These are phyloP conservation scores for Lactifluus subvellereus DNA, from an alignment of 768 basidiomycete species.

Conservation along the genomic window DNA sequence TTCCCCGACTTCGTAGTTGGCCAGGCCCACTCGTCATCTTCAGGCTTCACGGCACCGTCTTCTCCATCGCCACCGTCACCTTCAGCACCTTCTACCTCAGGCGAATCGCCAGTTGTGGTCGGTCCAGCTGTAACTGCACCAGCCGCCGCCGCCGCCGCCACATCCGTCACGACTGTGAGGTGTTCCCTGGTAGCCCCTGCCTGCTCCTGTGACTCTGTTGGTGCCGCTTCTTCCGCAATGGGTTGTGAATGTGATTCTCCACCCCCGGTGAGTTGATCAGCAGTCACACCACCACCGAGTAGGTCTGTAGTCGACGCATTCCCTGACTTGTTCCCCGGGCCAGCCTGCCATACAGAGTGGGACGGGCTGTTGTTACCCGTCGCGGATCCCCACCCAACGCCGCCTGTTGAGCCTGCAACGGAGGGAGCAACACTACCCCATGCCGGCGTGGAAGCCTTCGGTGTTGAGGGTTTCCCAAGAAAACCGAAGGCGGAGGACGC, in stretches of 20 bases:
- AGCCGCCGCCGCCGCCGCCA: background rate
- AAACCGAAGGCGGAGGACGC: background rate
- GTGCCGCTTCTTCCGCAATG: background rate
- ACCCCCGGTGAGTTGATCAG: background rate
- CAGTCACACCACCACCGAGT: background rate
- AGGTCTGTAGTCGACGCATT: constrained; percentile 12
- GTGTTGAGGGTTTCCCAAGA: constrained; percentile 3
- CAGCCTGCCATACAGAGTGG: background rate
- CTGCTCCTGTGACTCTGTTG: background rate
- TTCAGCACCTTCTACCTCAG: constrained; percentile 10
- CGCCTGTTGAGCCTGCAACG: constrained; percentile 1
- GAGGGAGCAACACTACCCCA: constrained; percentile 6
- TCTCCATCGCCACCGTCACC: constrained; percentile 11
- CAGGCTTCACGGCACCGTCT: background rate
- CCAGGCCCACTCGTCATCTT: background rate
- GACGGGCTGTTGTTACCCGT: constrained; percentile 18
- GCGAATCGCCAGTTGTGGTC: background rate
- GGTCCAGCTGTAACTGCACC: constrained; percentile 1
- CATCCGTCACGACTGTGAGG: constrained; percentile 11
- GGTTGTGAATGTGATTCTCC: background rate
- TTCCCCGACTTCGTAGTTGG: background rate
- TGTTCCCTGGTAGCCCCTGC: background rate
- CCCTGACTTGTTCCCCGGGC: background rate
- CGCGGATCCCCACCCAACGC: constrained; percentile 15
- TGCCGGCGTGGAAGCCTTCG: background rate